Evolutionary conservation across 2,329 filamentous ascomycete genomes (phyloP).

Genomic region (Thielaviopsis euricoi): DNA sequence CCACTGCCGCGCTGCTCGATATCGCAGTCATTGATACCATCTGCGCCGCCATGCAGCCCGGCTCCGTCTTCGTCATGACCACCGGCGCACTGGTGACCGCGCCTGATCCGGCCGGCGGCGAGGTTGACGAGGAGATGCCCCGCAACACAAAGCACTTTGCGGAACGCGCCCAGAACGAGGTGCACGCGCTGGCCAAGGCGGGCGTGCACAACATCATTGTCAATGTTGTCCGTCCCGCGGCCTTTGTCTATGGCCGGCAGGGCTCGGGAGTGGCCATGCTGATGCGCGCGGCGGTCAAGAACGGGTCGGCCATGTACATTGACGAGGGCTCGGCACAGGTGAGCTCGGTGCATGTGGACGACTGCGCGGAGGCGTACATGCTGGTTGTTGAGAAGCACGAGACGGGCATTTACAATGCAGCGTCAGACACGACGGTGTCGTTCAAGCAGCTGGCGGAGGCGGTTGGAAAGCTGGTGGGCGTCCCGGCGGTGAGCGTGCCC

Average conservation of each 20-base stretch:
- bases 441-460: slow-evolving; percentile 17
- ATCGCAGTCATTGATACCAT: slow-evolving; percentile 23
- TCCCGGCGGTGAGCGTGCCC: slow-evolving; percentile 15
- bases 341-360: slow-evolving; percentile 24
- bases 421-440: slow-evolving; percentile 18
- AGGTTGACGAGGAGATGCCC: slow-evolving; percentile 16
- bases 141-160: slow-evolving; percentile 14
- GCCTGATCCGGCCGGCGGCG: slow-evolving; percentile 16
- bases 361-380: slow-evolving; percentile 25
- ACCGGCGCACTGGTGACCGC: slow-evolving; percentile 18
- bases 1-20: slow-evolving; percentile 17
- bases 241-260: slow-evolving; percentile 27
- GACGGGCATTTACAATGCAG: slow-evolving; percentile 22
- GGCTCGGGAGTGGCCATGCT: slow-evolving; percentile 22
- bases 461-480: slow-evolving; percentile 14
- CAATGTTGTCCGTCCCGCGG: slow-evolving; percentile 23
- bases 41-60: slow-evolving; percentile 19
- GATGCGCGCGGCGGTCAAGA: slow-evolving; percentile 17
- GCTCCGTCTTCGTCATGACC: slow-evolving; percentile 21
- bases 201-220: slow-evolving; percentile 20
- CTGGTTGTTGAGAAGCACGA: slow-evolving; percentile 20
- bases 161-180: slow-evolving; percentile 17
- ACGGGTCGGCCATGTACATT: slow-evolving; percentile 18
- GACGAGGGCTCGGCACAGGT: slow-evolving; percentile 17
- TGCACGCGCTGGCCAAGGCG: slow-evolving; percentile 17